Conservation (phyloP, 2,329 filamentous ascomycete genomes). For the Dissoconium aciculare region DNA sequence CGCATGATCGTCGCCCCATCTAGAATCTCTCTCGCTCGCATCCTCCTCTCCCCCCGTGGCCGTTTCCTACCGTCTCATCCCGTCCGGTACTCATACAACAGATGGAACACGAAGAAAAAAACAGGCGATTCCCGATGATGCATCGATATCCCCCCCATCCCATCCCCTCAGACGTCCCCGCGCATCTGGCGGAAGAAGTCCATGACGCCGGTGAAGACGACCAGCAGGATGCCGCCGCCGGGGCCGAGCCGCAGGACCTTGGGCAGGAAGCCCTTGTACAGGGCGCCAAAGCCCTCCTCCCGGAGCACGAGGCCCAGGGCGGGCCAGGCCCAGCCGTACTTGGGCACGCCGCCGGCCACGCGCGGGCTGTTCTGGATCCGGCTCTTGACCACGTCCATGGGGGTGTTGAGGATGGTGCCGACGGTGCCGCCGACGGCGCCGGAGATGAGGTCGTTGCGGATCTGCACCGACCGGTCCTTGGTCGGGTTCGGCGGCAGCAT, state of each 20-base stretch:
- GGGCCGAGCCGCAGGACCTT: constrained; percentile 74
- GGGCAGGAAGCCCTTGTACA: constrained; percentile 96
- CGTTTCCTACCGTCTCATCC: no score
- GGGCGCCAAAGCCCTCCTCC: constrained; percentile 79
- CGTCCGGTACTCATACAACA: no score
- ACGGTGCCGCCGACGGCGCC: constrained; percentile 78
- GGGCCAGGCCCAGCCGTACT: constrained; percentile 98
- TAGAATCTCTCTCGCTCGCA: no score
- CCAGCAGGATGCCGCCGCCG: constrained; percentile 59
- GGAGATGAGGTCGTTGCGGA: constrained; percentile 74
- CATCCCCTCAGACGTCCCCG: constrained; percentile 25
- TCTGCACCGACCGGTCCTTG: constrained; percentile 66
- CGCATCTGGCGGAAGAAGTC: constrained; percentile 75
- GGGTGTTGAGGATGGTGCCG: constrained; percentile 87
- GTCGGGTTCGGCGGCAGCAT: constrained; percentile 55
- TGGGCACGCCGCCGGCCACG: constrained; percentile 63
- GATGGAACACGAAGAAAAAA: no score
- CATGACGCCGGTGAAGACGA: constrained; percentile 77
- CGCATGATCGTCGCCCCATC: no score
- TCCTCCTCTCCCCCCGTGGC: no score
- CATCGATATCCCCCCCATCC: no score
- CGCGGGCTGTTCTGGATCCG: constrained; percentile 90
- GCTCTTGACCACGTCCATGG: constrained; percentile 94
- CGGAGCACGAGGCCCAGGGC: constrained; percentile 71
- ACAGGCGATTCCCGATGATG: no score